These are phyloP conservation scores for Solanum chacoense DNA, from an alignment of 305 asterid species.

Conservation along the genomic window DNA sequence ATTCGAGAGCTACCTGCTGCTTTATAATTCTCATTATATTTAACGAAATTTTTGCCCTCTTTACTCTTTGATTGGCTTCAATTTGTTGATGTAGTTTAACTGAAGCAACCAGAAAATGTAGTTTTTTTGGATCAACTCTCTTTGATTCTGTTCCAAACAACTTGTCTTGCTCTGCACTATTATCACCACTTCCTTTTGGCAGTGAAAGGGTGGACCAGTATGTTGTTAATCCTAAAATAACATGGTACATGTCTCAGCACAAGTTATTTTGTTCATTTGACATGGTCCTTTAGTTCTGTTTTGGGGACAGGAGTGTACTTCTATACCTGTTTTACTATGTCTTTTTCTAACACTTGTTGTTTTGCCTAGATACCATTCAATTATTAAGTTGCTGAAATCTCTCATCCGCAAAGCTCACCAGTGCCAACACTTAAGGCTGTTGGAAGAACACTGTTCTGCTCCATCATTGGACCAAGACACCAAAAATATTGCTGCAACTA, in stretches of 20 bases:
- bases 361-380: constrained; percentile 55
- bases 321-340: background rate
- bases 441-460: constrained; percentile 67
- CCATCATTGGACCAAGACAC: constrained; percentile 24
- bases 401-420: constrained; percentile 42
- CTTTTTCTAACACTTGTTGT: constrained; percentile 7
- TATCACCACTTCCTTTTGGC: background rate
- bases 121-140: background rate
- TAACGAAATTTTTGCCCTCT: background rate
- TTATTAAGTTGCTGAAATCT: constrained; percentile 47
- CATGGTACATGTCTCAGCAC: background rate
- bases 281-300: background rate
- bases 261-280: background rate
- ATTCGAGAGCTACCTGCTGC: background rate
- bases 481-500: constrained; percentile 10
- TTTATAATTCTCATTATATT: background rate
- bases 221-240: background rate
- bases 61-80: background rate
- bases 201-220: background rate
- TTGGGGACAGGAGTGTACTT: background rate
- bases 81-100: background rate
- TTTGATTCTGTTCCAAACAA: background rate
- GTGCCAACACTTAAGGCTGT: constrained; percentile 44
- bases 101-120: background rate
- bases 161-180: background rate